Base-by-base conservation (phyloP, 192 early-diverging fungal species). In the Linnemannia hyalina region DNA sequence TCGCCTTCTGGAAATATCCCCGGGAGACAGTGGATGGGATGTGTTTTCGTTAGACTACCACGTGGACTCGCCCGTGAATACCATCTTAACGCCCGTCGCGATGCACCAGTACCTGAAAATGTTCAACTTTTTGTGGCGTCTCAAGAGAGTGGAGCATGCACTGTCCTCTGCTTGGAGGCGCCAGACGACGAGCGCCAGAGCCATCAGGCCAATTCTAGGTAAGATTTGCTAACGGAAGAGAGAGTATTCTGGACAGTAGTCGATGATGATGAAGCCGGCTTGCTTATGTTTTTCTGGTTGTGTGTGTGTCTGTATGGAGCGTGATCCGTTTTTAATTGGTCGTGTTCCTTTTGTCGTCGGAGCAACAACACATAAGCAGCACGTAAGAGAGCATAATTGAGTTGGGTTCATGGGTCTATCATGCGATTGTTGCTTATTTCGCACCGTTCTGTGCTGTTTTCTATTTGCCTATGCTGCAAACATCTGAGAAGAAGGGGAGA, bases 11-110 rank as follows among this genome's bases (percentile, higher is more conserved):
- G 94, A 95, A 87, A 94, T 95, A 75, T 92, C 92, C 26, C 75
- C 90, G 0, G 93, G 92, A 29, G 95, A 96, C 73, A 88, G 88
- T 68, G 96, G 96, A 0, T 99, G 98, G 98, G 97, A 99, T 80
- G 93, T 97, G 0, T 98, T 99, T 83, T 92, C 92, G n/a, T 89
- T 99, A 13, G 92, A 94, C 80, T 99, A 99, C 88, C 93, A 90
- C 63, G 92, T 97, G 35, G 88, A 94, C 49, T 88, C 93, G 36
- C 98, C 98, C 7, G 90, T 99, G 74, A 95, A 94, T 74, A 95
- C 97, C 3, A 95, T 99, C 6, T 90, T 99, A 7, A 93, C 92
- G 10, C 90, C 91, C 44, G 81, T 89, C 32, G 90, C 93, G 0
- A 95, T 99, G 96, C 89, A 91, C 42, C 91, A 92, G 80, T 99